Base-by-base conservation (phyloP, 176 grass and related monocot genomes). In the Carex scoparia region DNA sequence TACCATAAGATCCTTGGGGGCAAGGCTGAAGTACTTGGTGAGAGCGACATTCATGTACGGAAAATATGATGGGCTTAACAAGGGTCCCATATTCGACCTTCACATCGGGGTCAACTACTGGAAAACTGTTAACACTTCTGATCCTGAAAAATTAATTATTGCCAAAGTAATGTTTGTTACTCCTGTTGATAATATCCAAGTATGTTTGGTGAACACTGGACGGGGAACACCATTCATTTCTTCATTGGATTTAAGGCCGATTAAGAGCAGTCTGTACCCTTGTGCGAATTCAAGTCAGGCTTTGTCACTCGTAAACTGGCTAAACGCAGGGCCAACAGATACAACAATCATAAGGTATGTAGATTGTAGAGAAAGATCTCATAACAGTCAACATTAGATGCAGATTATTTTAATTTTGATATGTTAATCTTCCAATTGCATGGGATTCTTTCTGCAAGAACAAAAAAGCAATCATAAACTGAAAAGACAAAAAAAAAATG, bases 201-300 rank as follows among this genome's bases (percentile, higher is more conserved):
- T 95, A 0, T 95, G 93, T 85, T 55, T 95, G 2, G 82, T 95
- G 7, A 86, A 89, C 80, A 95, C 72, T 0, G 89, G 87, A 18
- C 1, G 28, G 1, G 92, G 94, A 12, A 94, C 92, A 23, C 94
- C 94, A 4, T 97, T 97, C 70, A 86, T 97, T 74, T 94, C 94
- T 16, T n/a, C 68, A 3, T 81, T 97, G 79, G 87, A 90, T 38
- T 57, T 94, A 15, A 87, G 94, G 82, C 91, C 91, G 1, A 40
- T 97, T 4, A 86, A 87, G 79, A 84, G 11, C 33, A 35, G 0
- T 18, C 55, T 90, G 0, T 94, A 90, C 54, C 65, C 83, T 1
- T 69, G 37, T 3, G 84, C 3, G 2, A 89, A 84, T 23, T 69
- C 1, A 5, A 82, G 58, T 10, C 88, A 82, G 32, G 70, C 56